A percentile compares a stretch with the other conserved stretches of the same genome.
These are phyloP conservation scores for Aspergillaceae sp. DNA, from an alignment of 2,329 filamentous ascomycete species.

Conservation along the genomic window DNA sequence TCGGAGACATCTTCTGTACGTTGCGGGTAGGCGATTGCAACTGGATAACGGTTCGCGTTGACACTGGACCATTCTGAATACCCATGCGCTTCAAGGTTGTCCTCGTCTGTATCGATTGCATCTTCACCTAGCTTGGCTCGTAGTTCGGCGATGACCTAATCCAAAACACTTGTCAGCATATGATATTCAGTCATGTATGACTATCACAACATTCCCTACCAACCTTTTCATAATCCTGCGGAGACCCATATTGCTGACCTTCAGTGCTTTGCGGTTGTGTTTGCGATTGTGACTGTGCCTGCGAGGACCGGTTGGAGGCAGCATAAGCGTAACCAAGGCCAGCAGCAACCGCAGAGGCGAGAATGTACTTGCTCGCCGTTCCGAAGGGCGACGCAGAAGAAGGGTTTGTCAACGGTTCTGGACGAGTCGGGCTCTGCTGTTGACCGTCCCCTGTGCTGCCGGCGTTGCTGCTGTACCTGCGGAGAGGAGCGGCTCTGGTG, in stretches of 20 bases:
- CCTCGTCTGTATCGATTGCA: conserved; percentile 54
- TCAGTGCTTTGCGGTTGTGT: conserved; percentile 8
- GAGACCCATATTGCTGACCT: conserved; percentile 30
- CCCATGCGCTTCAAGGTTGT: conserved; percentile 56
- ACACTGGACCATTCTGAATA: conserved; percentile 64
- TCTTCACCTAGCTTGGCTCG: conserved; percentile 47
- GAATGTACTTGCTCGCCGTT: conserved; percentile 41
- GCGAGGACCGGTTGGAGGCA: conserved; percentile 27
- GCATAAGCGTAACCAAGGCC: conserved; percentile 46
- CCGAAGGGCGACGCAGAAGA: conserved; percentile 23
- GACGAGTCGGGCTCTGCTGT: conserved; percentile 8
- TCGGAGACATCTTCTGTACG: conserved; percentile 56
- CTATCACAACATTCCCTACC: neutral
- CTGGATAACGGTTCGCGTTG: conserved; percentile 55
- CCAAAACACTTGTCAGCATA: neutral
- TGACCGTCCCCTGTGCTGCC: conserved; percentile 2
- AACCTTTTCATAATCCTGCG: conserved; percentile 34
- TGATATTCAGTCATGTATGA: neutral
- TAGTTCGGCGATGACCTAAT: conserved; percentile 50
- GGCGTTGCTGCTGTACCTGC: conserved; percentile 10
- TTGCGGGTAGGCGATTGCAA: conserved; percentile 57
- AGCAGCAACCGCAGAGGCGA: conserved; percentile 43
- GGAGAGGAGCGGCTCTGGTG: conserved; percentile 7
- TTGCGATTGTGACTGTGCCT: conserved; percentile 2
- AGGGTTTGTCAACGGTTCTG: conserved; percentile 8